Evolutionary conservation across 495 filamentous ascomycete genomes (phyloP), one percentile per base, ranked within the genome.

Genomic region (Halenospora varia): DNA sequence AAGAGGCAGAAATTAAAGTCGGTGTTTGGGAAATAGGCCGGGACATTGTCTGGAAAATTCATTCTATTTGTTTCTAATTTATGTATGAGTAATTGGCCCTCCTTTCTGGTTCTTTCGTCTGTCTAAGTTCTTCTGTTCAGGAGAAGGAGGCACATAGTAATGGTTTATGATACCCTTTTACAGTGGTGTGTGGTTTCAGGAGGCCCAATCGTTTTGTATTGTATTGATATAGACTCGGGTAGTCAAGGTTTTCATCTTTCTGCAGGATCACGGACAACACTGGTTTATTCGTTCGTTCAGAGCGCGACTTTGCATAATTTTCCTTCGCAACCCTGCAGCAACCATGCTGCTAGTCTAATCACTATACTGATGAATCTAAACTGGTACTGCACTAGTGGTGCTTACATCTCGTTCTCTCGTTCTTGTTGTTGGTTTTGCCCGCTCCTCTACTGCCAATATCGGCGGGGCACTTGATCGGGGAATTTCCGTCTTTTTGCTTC

Each of bases 141-240:
- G 29, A 35, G 13, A 13, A 35, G 29, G 29, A 35, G 13, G 29
- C 13, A 13, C 6, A 13, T n/a, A n/a, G 42, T 17, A n/a, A n/a
- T 20, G 42, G 22, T 51, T 51, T 51, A 51, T 51, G 48, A 51
- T 51, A 51, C 48, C 48, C 48, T 51, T 51, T 51, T 51, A 22
- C 25, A 45, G 42, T 45, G 18, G 42, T n/a, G n/a, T n/a, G n/a
- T 17, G 42, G 42, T 45, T n/a, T 45, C 17, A n/a, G 42, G 42
- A 45, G 42, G 11, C 6, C 13, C 17, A n/a, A 40, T 8, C 18
- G 42, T 45, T n/a, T 45, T 45, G 29, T 45, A 15, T 45, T 45
- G 42, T 45, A 9, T n/a, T 45, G 6, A n/a, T 17, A 17, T 9
- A 20, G 42, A 35, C 29, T 35, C 29, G 29, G 29, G 29, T 35